Evolutionary conservation across 768 basidiomycete species (phyloP).

Genomic region (Lactarius sp.): DNA sequence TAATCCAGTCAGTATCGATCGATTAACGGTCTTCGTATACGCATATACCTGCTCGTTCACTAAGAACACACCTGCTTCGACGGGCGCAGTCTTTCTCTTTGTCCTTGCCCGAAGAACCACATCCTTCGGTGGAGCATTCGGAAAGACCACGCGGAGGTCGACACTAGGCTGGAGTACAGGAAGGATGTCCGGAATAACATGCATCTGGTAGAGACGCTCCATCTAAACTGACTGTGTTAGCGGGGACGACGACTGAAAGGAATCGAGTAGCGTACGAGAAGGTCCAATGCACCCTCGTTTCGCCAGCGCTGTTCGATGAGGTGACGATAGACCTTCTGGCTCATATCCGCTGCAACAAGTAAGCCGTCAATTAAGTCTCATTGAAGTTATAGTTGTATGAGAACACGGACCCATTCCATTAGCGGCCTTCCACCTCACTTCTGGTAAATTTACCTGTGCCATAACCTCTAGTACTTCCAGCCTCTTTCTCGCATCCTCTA

Average conservation of each 20-base stretch:
- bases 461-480: slow-evolving; percentile 67
- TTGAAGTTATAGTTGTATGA: neutral
- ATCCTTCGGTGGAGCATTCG: slow-evolving; percentile 33
- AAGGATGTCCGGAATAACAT: slow-evolving; percentile 83
- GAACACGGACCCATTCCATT: slow-evolving; percentile 67
- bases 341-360: slow-evolving; percentile 52
- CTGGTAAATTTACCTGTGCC: slow-evolving; percentile 79
- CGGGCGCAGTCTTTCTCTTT: slow-evolving; percentile 35
- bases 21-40: neutral
- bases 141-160: slow-evolving; percentile 65
- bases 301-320: slow-evolving; percentile 83
- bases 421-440: slow-evolving; percentile 69
- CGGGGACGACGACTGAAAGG: neutral
- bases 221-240: slow-evolving; percentile 47
- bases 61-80: slow-evolving; percentile 70
- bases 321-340: slow-evolving; percentile 67
- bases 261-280: slow-evolving; percentile 51
- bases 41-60: slow-evolving; percentile 58
- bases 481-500: slow-evolving; percentile 36
- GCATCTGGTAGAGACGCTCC: slow-evolving; percentile 90
- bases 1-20: neutral
- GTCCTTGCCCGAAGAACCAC: slow-evolving; percentile 29
- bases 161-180: slow-evolving; percentile 64
- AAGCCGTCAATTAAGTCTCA: neutral
- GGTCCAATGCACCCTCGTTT: slow-evolving; percentile 75